A percentile compares a stretch with the other conserved stretches of the same genome.
These are phyloP conservation scores for Litchi chinensis DNA, from an alignment of 345 rosid species.

Conservation along the genomic window DNA sequence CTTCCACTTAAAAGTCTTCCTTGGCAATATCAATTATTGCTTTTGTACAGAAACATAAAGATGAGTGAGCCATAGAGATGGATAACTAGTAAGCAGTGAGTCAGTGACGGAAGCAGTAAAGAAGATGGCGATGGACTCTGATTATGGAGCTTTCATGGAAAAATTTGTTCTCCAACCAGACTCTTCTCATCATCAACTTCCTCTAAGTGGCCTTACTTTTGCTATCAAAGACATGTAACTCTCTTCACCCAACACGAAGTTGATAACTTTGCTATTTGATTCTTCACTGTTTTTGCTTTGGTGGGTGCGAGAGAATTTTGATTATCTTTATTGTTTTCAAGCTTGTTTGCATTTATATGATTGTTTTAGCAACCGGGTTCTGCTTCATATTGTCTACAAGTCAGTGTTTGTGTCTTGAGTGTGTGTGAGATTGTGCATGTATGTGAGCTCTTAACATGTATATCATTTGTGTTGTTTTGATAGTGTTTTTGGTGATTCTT, in stretches of 20 bases:
- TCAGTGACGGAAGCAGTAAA: not conserved
- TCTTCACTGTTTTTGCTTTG: not conserved
- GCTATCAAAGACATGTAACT: conserved; percentile 90
- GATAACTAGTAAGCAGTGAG: not conserved
- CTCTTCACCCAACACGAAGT: not conserved
- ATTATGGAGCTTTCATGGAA: conserved; percentile 83
- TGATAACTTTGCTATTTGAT: not conserved
- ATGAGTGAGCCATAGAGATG: not conserved
- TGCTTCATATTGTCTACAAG: not conserved
- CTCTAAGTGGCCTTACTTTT: conserved; percentile 68
- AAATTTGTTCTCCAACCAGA: conserved; percentile 54
- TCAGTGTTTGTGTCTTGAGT: not conserved
- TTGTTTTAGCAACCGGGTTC: conserved; percentile 14
- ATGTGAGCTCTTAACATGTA: not conserved
- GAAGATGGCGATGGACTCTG: conserved; percentile 50
- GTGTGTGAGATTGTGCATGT: not conserved
- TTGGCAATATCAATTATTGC: no score
- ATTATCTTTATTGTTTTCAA: not conserved
- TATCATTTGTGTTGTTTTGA: not conserved
- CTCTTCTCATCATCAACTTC: conserved; percentile 48
- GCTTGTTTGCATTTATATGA: not conserved
- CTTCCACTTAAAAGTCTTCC: no score
- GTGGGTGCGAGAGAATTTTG: not conserved
- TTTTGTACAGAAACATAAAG: not conserved
- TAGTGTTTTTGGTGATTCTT: not conserved